Base-by-base conservation (phyloP, 345 rosid species). In the Turnera subulata region DNA sequence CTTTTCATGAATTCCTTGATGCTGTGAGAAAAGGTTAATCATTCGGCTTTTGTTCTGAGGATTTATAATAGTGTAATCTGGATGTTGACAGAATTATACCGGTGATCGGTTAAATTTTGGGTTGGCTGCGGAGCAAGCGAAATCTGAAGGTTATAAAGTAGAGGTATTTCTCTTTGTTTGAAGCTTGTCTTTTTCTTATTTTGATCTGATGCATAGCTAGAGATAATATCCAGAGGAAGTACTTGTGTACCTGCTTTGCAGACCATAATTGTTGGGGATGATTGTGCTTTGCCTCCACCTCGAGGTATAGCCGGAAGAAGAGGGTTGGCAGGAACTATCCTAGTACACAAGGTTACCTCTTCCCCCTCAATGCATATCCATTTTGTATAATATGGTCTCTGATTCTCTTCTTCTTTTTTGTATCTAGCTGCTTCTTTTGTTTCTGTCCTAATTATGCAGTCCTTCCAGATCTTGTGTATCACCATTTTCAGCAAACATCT, bases 41-140 rank as follows among this genome's bases (percentile, higher is more conserved):
- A 46, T 21, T 54, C 21, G 35, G 58, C 19, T 46, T 66, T 49
- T 43, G 37, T 53, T 59, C 3, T 64, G 11, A 54, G 48, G 32
- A 61, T 68, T 59, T 40, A 58, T 46, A 21, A 47, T 63, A 54
- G n/a, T 63, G 7, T 61, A 44, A 50, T 67, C 46, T 79, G 60
- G 49, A 8, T 66, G 29, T 77, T 56, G 50, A 52, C 84, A 92
- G 99, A 92, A 92, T 62, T 92, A 92, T 68, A 92, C 99, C 0
- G 97, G 97, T 61, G 99, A 92, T 71, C 91, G 99, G 23, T 70
- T 89, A 64, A 89, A 89, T 88, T 92, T 92, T 67, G 99, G 99
- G 69, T 73, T 92, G 82, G 99, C 99, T 53, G 99, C 96, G 53
- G 99, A 92, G 78, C 97, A 85, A 85, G 99, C 99, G 62, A 89